Base-by-base conservation (phyloP, 208 protist species). In the Borovskyia barvae region DNA sequence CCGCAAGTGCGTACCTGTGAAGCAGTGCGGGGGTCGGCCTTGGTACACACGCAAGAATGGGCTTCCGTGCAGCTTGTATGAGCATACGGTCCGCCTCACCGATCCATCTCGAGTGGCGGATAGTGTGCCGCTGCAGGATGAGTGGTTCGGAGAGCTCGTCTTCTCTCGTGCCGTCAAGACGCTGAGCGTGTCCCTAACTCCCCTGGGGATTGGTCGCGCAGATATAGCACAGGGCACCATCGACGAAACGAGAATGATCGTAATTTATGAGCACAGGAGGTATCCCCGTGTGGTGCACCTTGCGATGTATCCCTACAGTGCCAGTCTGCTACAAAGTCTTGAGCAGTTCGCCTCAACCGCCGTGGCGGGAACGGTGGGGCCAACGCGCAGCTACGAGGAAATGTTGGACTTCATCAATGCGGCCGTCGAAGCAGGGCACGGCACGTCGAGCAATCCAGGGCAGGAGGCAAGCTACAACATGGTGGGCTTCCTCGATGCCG, bases 61-160 rank as follows among this genome's bases (percentile, higher is more conserved):
- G 30, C 51, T 96, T 20, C 90, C 90, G 12, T 90, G 86, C 66
- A 91, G 75, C 45, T 49, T 82, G 22, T 72, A 85, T 24, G 90
- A 96, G 62, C 82, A 93, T 67, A 91, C 84, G 1, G 52, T 88
- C 22, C 86, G 90, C 14, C 60, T 88, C 36, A 81, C 63, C 33
- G 40, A 75, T 30, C 12, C 60, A 5, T n/a, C 47, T 1, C 55
- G 46, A 32, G 65, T 48, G 25, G 28, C 49, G 22, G 49, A 40
- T 26, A 79, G 67, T 37, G 58, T 83, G 19, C 73, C 80, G 8
- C 51, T 93, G 11, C 78, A 85, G 42, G 87, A 87, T 3, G 66
- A 77, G 40, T 96, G 90, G 87, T 52, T 90, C 20, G 88, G 85
- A 11, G 78, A 87, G 32, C n/a, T 74, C 2, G 47, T 29, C 55